Conservation (phyloP, 2,329 filamentous ascomycete genomes). For the Ceratocystis diversiconidia region DNA sequence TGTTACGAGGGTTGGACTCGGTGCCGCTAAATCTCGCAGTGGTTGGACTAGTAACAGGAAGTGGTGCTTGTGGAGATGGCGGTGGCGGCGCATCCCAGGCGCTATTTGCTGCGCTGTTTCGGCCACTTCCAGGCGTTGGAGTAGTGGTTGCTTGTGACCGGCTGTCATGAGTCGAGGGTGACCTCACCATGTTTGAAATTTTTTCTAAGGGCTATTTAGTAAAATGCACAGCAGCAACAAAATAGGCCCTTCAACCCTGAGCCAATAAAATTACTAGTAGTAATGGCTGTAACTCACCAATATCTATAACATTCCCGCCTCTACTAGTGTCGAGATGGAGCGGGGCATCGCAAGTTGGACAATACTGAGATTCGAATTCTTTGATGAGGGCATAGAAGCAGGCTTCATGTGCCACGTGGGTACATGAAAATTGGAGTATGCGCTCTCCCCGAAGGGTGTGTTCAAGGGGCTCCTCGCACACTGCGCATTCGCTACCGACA, state of each 20-base stretch:
- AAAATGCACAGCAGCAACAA: background rate
- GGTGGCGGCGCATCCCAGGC: conserved; percentile 43
- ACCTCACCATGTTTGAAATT: conserved; percentile 82
- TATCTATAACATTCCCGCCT: conserved; percentile 81
- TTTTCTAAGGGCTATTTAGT: conserved; percentile 51
- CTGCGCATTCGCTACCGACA: conserved; percentile 84
- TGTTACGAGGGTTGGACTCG: conserved; percentile 28
- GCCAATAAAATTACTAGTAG: background rate
- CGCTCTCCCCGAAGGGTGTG: conserved; percentile 88
- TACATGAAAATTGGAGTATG: conserved; percentile 88
- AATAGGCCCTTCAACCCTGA: background rate
- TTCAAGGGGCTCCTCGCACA: conserved; percentile 92
- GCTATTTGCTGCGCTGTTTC: background rate
- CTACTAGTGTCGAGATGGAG: conserved; percentile 84
- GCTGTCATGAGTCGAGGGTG: conserved; percentile 54
- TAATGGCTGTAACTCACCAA: conserved; percentile 44
- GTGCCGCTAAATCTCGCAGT: conserved; percentile 43
- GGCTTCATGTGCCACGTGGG: conserved; percentile 93
- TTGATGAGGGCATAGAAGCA: conserved; percentile 98
- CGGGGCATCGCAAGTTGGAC: conserved; percentile 84
- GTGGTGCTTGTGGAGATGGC: conserved; percentile 21
- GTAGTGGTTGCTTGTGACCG: conserved; percentile 39
- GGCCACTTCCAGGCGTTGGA: conserved; percentile 38
- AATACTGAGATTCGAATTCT: conserved; percentile 86
- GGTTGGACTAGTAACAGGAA: conserved; percentile 3